Conservation (phyloP, 441 rosid species). For the Manihot esculenta region DNA sequence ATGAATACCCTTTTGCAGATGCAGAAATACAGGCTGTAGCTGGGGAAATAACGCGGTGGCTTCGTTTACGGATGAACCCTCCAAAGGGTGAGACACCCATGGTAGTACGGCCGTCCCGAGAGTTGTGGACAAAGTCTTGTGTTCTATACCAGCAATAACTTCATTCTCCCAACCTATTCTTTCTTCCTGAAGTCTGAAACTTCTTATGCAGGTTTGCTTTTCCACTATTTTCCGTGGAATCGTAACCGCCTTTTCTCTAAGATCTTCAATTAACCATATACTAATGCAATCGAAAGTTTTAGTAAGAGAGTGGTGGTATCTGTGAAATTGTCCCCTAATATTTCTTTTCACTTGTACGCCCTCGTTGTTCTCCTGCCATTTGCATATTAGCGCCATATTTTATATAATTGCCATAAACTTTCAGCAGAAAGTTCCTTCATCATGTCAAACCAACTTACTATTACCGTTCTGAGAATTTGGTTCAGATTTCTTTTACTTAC, state of each 20-base stretch:
- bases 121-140: conserved; percentile 13
- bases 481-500: conserved; percentile 33
- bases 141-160: background rate
- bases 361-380: too few relatives aligned
- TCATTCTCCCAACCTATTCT: background rate
- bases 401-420: background rate
- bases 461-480: conserved; percentile 13
- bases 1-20: background rate
- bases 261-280: background rate
- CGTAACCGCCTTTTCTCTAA: background rate
- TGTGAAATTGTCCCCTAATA: too few relatives aligned
- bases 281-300: too few relatives aligned
- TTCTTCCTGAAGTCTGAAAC: background rate
- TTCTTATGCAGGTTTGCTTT: too few relatives aligned
- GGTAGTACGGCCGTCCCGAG: background rate
- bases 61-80: conserved; percentile 19
- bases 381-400: background rate
- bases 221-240: too few relatives aligned
- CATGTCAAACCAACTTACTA: background rate
- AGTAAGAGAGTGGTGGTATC: too few relatives aligned
- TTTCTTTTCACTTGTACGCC: too few relatives aligned
- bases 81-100: background rate
- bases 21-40: background rate
- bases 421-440: background rate
- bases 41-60: conserved; percentile 35